Conservation (phyloP, 2,329 filamentous ascomycete genomes). For the Microsporum audouinii region DNA sequence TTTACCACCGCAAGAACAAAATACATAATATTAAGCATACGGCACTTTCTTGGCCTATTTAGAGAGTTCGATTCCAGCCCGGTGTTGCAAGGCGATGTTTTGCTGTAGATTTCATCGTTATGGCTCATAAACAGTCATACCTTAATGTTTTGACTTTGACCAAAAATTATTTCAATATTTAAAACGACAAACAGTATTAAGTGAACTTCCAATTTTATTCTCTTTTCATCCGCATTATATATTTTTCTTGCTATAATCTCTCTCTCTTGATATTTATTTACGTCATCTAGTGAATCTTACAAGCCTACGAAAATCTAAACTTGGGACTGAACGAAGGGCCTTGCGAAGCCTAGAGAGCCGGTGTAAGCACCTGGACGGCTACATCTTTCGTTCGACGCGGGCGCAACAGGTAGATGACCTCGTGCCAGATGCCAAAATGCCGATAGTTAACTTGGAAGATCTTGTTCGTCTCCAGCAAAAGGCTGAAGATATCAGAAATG, state of each 20-base stretch:
- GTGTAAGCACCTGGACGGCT: neutral
- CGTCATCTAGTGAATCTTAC: neutral
- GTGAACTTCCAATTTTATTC: neutral
- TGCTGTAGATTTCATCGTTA: neutral
- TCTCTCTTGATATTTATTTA: neutral
- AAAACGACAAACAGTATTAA: neutral
- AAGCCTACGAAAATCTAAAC: neutral
- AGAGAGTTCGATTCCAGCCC: too few relatives aligned
- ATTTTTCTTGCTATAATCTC: neutral
- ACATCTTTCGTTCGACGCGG: neutral
- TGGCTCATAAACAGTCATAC: constrained; percentile 1
- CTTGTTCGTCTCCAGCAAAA: constrained; percentile 80
- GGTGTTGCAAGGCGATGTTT: neutral
- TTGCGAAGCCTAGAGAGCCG: neutral
- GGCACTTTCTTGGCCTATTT: too few relatives aligned
- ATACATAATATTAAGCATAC: neutral
- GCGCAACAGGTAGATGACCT: neutral
- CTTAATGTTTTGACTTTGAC: neutral
- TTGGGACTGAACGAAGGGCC: neutral
- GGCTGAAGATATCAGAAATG: constrained; percentile 83
- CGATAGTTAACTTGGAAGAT: constrained; percentile 81
- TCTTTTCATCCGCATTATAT: neutral
- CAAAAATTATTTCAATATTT: neutral
- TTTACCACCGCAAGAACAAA: neutral
- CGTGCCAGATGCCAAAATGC: constrained; percentile 52